A percentile compares a stretch with the other conserved stretches of the same genome.
phyloP scores from a whole-genome alignment of 495 filamentous ascomycete species.

The Clavariopsis aquatica region DNA sequence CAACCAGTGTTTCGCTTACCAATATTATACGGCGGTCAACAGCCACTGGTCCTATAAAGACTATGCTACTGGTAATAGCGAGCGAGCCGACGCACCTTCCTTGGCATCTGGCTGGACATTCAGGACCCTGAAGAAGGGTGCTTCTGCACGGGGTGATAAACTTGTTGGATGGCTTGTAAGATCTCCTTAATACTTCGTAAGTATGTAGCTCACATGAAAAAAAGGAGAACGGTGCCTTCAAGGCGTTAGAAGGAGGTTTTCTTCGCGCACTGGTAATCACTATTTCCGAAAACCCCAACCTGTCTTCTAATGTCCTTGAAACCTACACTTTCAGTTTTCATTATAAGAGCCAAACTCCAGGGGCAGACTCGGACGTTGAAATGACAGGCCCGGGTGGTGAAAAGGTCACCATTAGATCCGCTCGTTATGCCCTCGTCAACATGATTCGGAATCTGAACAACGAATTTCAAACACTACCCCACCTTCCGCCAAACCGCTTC shows the following conservation, averaged over 20 bases:
- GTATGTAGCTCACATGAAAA: neutral
- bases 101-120: neutral
- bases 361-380: constrained; percentile 42
- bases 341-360: constrained; percentile 39
- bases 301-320: constrained; percentile 50
- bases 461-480: constrained; percentile 47
- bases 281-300: constrained; percentile 47
- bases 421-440: constrained; percentile 45
- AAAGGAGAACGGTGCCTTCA: constrained; percentile 53
- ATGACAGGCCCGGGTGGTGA: constrained; percentile 44
- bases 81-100: constrained; percentile 29
- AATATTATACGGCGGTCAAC: constrained; percentile 29
- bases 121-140: constrained; percentile 46
- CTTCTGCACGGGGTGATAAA: constrained; percentile 44
- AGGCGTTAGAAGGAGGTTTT: constrained; percentile 46
- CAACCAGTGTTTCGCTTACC: constrained; percentile 38
- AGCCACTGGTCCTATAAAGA: constrained; percentile 37
- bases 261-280: constrained; percentile 53
- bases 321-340: constrained; percentile 56
- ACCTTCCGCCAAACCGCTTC: constrained; percentile 47
- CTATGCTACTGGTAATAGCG: constrained; percentile 33
- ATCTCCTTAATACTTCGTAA: neutral
- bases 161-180: constrained; percentile 52
- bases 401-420: constrained; percentile 45
- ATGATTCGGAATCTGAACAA: constrained; percentile 47